Evolutionary conservation across 106 monocot genomes (phyloP), one percentile per base, ranked within the genome.

Genomic region (Allium fistulosum): DNA sequence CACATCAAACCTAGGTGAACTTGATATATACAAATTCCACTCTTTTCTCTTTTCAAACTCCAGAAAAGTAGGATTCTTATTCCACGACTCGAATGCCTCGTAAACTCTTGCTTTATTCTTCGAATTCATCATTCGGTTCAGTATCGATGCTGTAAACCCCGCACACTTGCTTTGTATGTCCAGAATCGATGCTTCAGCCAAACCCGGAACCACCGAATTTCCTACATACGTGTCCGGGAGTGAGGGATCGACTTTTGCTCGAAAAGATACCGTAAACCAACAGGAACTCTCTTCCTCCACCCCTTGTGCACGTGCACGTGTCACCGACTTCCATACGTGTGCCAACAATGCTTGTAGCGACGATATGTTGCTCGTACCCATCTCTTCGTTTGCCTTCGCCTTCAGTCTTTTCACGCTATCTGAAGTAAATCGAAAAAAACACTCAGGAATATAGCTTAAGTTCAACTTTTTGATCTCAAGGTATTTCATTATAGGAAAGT

Each of bases 1-100:
- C 65, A 88, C 72, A n/a, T 79, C 53, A 61, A 88, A 88, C 56
- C 81, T 71, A n/a, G 79, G 81, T 50, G 84, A 84, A 65, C 72
- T 82, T 8, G 68, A 73, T 5, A 69, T 69, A 8, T 53, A 0
- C 15, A 74, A 27, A 46, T 26, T 7, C 1, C 13, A 7, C 1
- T n/a, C 3, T 26, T 27, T 55, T 14, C 17, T 16, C 22, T 10
- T 6, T 6, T 14, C 55, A 3, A 37, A 0, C 5, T 13, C 26
- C 10, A 5, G 27, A 18, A 72, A 10, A 0, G 3, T 7, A 3
- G 84, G 88, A 7, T 18, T 68, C 51, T 55, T 12, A 2, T 17
- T 45, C 79, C 82, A 82, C 13, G 51, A 14, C 57, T 55, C 51
- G 1, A 71, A 26, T 51, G 14, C 7, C 0, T 28, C 6, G 27